Conservation (phyloP, 2,329 filamentous ascomycete genomes). For the Penicillium sp. region DNA sequence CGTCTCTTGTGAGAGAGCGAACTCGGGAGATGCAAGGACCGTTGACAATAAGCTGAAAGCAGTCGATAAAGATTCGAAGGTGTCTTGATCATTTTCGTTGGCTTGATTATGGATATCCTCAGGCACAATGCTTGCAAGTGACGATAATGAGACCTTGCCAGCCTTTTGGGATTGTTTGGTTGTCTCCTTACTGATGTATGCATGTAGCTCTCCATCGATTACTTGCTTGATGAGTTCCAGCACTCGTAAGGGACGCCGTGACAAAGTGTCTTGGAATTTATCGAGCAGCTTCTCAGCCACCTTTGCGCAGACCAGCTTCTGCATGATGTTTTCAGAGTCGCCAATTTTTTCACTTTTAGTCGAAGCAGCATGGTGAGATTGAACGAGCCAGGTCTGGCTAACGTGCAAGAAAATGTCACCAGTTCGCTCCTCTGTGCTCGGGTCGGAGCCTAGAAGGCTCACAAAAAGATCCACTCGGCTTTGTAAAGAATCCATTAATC, state of each 20-base stretch:
- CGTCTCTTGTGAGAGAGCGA: conserved; percentile 37
- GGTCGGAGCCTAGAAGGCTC: conserved; percentile 43
- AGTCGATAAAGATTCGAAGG: conserved; percentile 43
- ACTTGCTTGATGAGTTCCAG: conserved; percentile 49
- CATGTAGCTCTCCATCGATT: conserved; percentile 42
- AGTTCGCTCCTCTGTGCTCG: conserved; percentile 45
- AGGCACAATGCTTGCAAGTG: conserved; percentile 41
- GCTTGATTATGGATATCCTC: conserved; percentile 22
- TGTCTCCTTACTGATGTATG: conserved; percentile 12
- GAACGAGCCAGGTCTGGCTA: conserved; percentile 47
- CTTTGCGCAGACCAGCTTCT: conserved; percentile 46
- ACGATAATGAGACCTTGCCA: conserved; percentile 39
- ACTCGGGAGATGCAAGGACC: conserved; percentile 48
- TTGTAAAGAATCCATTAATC: conserved; percentile 41
- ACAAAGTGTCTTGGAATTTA: conserved; percentile 48
- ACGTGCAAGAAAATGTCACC: conserved; percentile 49
- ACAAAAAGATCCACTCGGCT: conserved; percentile 44
- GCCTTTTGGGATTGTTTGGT: conserved; percentile 11
- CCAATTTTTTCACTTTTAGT: conserved; percentile 25
- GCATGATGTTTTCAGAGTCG: conserved; percentile 36
- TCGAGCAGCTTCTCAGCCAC: conserved; percentile 47
- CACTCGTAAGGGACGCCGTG: conserved; percentile 44
- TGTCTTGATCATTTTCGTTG: conserved; percentile 28
- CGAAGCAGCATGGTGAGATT: conserved; percentile 23
- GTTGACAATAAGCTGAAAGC: conserved; percentile 50